A percentile compares a stretch with the other conserved stretches of the same genome.
phyloP scores from a whole-genome alignment of 345 rosid genomes.

The Arabis alpina region DNA sequence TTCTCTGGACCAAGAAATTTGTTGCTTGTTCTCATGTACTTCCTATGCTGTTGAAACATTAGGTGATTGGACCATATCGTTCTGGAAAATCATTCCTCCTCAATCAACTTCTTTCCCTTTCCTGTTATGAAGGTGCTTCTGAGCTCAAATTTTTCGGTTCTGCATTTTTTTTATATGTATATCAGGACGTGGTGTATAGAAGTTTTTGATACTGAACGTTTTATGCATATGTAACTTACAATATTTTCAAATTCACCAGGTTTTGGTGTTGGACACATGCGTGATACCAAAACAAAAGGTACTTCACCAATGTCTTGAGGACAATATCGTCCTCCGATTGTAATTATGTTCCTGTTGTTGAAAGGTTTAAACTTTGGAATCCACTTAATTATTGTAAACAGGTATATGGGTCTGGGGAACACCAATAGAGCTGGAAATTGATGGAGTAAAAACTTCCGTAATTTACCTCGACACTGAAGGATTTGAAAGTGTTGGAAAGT shows the following conservation, averaged over 20 bases:
- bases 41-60: constrained; percentile 44
- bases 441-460: constrained; percentile 81
- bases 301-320: constrained; percentile 20
- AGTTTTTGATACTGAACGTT: not conserved
- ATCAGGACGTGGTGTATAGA: constrained; percentile 14
- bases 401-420: constrained; percentile 99
- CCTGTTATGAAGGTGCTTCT: constrained; percentile 88
- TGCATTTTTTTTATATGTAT: constrained; percentile 25
- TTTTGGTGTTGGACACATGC: constrained; percentile 99
- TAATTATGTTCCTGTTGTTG: not conserved
- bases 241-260: constrained; percentile 50
- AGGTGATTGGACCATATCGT: constrained; percentile 99
- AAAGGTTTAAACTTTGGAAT: constrained; percentile 3
- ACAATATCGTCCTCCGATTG: not conserved
- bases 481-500: constrained; percentile 98
- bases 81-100: constrained; percentile 98
- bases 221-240: constrained; percentile 9
- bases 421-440: constrained; percentile 74
- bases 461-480: constrained; percentile 98
- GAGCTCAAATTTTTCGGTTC: constrained; percentile 29
- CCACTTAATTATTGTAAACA: constrained; percentile 37
- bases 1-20: constrained; percentile 7
- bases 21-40: constrained; percentile 8
- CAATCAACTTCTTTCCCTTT: constrained; percentile 98
- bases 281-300: constrained; percentile 99